A percentile compares a stretch with the other conserved stretches of the same genome.
phyloP scores from a whole-genome alignment of 257 asterid genomes.

The Fraxinus americana region DNA sequence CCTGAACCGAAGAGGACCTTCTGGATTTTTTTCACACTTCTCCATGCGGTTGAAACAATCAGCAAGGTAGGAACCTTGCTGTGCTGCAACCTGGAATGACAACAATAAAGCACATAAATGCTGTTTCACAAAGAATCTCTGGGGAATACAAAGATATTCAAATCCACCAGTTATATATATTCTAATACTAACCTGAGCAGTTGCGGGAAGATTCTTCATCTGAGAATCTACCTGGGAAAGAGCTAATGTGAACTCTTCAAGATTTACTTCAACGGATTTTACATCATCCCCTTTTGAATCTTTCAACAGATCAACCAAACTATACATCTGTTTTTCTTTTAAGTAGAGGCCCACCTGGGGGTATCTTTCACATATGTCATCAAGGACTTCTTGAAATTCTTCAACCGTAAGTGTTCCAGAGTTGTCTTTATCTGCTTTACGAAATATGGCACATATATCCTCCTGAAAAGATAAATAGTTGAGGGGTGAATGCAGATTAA shows the following conservation, averaged over 20 bases:
- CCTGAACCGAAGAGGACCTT: slow-evolving; percentile 89
- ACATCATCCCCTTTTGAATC: slow-evolving; percentile 54
- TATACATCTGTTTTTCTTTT: slow-evolving; percentile 58
- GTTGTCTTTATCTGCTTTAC: slow-evolving; percentile 77
- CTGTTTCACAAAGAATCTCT: background rate
- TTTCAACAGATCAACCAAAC: slow-evolving; percentile 59
- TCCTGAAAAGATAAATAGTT: slow-evolving; percentile 48
- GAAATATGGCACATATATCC: slow-evolving; percentile 72
- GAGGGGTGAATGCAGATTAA: background rate
- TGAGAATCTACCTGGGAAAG: slow-evolving; percentile 73
- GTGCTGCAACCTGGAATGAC: slow-evolving; percentile 84
- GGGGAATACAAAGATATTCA: background rate
- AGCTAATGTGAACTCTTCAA: slow-evolving; percentile 78
- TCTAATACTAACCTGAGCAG: slow-evolving; percentile 72
- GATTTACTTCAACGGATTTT: slow-evolving; percentile 54
- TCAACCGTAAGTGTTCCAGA: slow-evolving; percentile 77
- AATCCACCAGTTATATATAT: background rate
- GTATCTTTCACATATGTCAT: slow-evolving; percentile 74
- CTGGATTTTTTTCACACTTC: slow-evolving; percentile 54
- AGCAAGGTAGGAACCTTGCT: slow-evolving; percentile 92
- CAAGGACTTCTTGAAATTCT: slow-evolving; percentile 83
- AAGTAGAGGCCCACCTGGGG: slow-evolving; percentile 92
- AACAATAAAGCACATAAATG: slow-evolving; percentile 1
- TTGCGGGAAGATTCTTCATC: slow-evolving; percentile 90
- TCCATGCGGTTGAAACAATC: slow-evolving; percentile 72